Percentiles rank a stretch among this genome's conserved stretches.
Evolutionary conservation across 164 flowering plant species (phyloP).

Genomic region (Taxillus chinensis): DNA sequence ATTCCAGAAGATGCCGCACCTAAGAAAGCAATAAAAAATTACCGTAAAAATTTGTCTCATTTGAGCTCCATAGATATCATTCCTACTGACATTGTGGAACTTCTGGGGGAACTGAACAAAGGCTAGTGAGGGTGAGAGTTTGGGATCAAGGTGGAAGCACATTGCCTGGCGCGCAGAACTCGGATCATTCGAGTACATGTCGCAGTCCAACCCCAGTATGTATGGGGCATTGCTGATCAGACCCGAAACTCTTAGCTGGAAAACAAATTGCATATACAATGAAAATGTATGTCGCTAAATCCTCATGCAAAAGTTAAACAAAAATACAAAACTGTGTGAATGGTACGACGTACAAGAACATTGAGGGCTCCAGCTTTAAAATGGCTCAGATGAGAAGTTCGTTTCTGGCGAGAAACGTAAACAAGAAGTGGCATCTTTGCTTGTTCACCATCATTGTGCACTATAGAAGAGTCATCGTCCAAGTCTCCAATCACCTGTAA

Average conservation of each 20-base stretch:
- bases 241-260: slow-evolving; percentile 31
- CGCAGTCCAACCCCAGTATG: slow-evolving; percentile 26
- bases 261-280: neutral
- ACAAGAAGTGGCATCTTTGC: slow-evolving; percentile 16
- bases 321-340: neutral
- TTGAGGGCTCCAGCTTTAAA: slow-evolving; percentile 29
- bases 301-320: too few species aligned
- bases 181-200: slow-evolving; percentile 35
- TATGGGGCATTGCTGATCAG: slow-evolving; percentile 24
- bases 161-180: slow-evolving; percentile 22
- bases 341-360: slow-evolving; percentile 11
- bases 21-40: neutral
- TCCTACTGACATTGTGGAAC: slow-evolving; percentile 17
- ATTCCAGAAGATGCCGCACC: neutral
- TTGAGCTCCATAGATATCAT: slow-evolving; percentile 24
- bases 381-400: slow-evolving; percentile 9
- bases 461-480: neutral
- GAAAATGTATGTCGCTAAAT: too few species aligned
- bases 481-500: neutral
- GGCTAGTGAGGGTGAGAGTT: slow-evolving; percentile 12
- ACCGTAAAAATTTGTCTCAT: slow-evolving; percentile 10
- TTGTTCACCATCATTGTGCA: neutral
- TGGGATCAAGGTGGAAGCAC: slow-evolving; percentile 31
- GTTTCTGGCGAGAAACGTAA: slow-evolving; percentile 17
- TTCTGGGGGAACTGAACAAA: slow-evolving; percentile 32